phyloP scores from a whole-genome alignment of 768 basidiomycete genomes.

The Phylloporus arenicola region DNA sequence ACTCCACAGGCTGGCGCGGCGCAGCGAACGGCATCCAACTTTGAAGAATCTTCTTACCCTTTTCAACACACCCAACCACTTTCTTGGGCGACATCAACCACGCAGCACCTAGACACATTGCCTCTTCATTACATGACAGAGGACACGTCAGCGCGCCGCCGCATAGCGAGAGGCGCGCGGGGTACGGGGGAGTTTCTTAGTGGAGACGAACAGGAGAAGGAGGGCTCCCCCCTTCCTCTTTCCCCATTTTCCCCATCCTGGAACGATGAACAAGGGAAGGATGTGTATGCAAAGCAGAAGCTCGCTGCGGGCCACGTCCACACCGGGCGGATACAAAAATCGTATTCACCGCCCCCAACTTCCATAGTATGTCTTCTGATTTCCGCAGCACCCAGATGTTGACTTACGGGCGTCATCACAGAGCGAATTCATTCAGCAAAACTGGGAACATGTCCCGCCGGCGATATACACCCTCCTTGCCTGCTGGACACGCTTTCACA shows the following conservation, averaged over 20 bases:
- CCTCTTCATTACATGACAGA: constrained; percentile 51
- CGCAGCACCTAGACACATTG: constrained; percentile 36
- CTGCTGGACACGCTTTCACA: constrained; percentile 92
- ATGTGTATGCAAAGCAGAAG: constrained; percentile 48
- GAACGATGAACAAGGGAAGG: constrained; percentile 64
- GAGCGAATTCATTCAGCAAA: constrained; percentile 76
- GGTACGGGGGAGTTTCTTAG: constrained; percentile 26
- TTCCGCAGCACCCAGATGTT: constrained; percentile 5
- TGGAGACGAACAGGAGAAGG: constrained; percentile 23
- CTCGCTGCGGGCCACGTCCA: constrained; percentile 37
- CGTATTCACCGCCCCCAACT: constrained; percentile 59
- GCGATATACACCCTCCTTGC: constrained; percentile 87
- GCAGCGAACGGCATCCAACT: constrained; percentile 37
- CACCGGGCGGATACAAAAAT: constrained; percentile 58
- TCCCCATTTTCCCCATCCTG: constrained; percentile 13
- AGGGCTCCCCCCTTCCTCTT: not conserved
- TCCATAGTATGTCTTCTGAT: constrained; percentile 43
- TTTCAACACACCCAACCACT: constrained; percentile 17
- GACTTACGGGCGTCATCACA: constrained; percentile 25
- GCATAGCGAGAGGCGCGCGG: constrained; percentile 36
- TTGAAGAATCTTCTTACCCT: constrained; percentile 48
- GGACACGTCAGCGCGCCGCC: constrained; percentile 43
- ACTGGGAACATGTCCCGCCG: constrained; percentile 72
- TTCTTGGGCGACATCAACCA: constrained; percentile 23
- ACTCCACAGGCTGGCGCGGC: constrained; percentile 46